These are phyloP conservation scores for Choricystis sp. DNA, from an alignment of 139 green algal species.

Conservation along the genomic window DNA sequence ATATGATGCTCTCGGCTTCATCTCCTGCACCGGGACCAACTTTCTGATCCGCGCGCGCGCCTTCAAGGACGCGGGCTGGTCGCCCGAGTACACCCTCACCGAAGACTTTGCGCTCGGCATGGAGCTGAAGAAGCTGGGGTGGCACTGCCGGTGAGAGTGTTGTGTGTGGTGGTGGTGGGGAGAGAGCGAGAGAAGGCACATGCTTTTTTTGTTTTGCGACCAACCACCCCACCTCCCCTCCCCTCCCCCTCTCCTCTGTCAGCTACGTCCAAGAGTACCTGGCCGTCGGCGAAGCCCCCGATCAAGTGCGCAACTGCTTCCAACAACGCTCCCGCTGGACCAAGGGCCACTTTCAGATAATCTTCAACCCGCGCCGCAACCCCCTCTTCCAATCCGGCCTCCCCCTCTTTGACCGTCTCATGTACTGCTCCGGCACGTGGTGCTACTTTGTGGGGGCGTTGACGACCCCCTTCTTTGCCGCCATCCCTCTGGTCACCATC, in stretches of 20 bases:
- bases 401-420: slow-evolving; percentile 16
- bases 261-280: slow-evolving; percentile 60
- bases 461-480: slow-evolving; percentile 18
- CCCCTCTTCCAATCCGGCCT: slow-evolving; percentile 21
- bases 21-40: slow-evolving; percentile 49
- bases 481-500: slow-evolving; percentile 23
- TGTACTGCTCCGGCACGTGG: slow-evolving; percentile 20
- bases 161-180: too few relatives aligned
- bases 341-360: slow-evolving; percentile 51
- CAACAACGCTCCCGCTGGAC: slow-evolving; percentile 65
- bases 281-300: slow-evolving; percentile 55
- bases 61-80: slow-evolving; percentile 34
- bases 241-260: too few relatives aligned
- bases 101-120: slow-evolving; percentile 59
- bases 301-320: slow-evolving; percentile 68
- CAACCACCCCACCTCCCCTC: too few relatives aligned
- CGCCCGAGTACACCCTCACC: slow-evolving; percentile 57
- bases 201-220: too few relatives aligned
- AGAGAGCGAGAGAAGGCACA: too few relatives aligned
- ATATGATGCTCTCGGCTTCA: slow-evolving; percentile 43
- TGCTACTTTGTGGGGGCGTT: slow-evolving; percentile 20
- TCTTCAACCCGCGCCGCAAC: slow-evolving; percentile 21
- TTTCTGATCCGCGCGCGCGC: slow-evolving; percentile 41
- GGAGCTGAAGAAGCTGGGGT: slow-evolving; percentile 42
- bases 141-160: slow-evolving; percentile 7